Evolutionary conservation across 805 yeast species (phyloP), one percentile per base, ranked within the genome.

Genomic region (Monosporozyma aquatica): DNA sequence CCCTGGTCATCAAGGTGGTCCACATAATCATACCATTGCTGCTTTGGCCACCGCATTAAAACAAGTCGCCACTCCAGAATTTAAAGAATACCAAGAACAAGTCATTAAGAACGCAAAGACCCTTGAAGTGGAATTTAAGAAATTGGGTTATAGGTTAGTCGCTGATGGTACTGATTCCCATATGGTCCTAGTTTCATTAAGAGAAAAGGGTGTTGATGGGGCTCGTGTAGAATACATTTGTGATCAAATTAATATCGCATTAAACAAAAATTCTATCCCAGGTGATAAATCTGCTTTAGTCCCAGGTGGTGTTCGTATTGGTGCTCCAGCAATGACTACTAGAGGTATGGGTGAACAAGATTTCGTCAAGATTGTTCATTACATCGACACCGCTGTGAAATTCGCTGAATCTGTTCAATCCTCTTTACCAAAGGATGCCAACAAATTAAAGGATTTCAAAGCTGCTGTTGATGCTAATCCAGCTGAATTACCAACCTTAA

Each of bases 1-100:
- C 90, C 98, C 98, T 59, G 98, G 95, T 54, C 98, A 92, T 70
- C 98, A 92, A 74, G 98, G 98, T 74, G 98, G 98, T 65, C 98
- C 98, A 58, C 97, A 92, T 71, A 92, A 92, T 75, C 98, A 92
- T 72, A 92, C 98, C 53, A 92, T 92, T 64, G 82, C 97, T 54
- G 98, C 97, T 27, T 71, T 92, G 58, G 97, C 97, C 14, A 92
- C 89, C 50, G 97, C 98, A 41, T 78, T 92, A 64, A 87, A 87
- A 66, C 98, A 92, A 72, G 94, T 95, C 47, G 74, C 78, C 50
- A 72, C 86, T 41, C 95, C 94, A 47, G 97, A 89, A 67, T 92
- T 82, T 71, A 83, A 77, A 65, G 83, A 77, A 60, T 90, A 90
- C 71, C 98, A 92, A 72, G 62, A 73, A 59, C 84, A 84, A 61